Conservation (phyloP, 306 rosid genomes). For the Fragaria iinumae region DNA sequence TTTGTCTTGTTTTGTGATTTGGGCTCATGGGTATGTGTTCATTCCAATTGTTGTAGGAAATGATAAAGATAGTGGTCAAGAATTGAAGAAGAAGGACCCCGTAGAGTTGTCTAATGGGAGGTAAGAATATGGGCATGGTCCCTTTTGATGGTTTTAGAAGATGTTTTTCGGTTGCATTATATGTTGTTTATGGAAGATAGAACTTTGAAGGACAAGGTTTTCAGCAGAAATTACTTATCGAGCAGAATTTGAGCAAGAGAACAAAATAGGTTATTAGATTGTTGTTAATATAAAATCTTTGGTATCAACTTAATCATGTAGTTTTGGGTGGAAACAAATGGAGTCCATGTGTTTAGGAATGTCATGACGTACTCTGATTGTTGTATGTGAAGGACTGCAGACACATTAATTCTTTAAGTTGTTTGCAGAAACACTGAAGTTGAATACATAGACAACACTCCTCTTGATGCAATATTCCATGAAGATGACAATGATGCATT, state of each 20-base stretch:
- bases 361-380: background rate
- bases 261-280: background rate
- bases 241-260: background rate
- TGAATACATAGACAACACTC: slow-evolving; percentile 35
- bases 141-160: background rate
- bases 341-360: background rate
- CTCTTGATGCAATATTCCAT: slow-evolving; percentile 57
- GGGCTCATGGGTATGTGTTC: background rate
- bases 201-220: background rate
- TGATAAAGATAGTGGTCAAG: slow-evolving; percentile 38
- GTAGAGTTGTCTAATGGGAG: slow-evolving; percentile 46
- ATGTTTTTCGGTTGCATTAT: background rate
- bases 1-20: slow-evolving; percentile 16
- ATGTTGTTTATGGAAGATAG: background rate
- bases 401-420: slow-evolving; percentile 8
- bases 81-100: slow-evolving; percentile 32
- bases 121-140: slow-evolving; percentile 34
- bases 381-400: background rate
- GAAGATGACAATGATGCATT: slow-evolving; percentile 54
- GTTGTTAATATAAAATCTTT: background rate
- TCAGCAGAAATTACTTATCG: too few relatives aligned
- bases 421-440: slow-evolving; percentile 39
- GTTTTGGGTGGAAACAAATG: background rate
- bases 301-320: background rate
- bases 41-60: slow-evolving; percentile 39